A percentile compares a stretch with the other conserved stretches of the same genome.
phyloP scores from a whole-genome alignment of 75 land plant genomes.

The Sequoiadendron giganteum region DNA sequence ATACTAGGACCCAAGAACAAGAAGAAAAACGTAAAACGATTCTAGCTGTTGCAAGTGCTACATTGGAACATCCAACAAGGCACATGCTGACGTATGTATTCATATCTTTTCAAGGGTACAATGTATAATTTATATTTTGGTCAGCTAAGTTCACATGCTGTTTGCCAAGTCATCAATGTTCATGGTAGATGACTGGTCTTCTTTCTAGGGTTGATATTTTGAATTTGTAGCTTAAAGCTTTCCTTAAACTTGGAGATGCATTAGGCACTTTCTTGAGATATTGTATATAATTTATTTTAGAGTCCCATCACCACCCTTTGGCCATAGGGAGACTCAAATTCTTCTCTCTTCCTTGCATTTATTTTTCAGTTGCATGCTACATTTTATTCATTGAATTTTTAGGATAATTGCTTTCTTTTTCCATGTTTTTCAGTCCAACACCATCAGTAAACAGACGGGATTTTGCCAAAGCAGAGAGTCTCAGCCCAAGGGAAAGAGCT shows the following conservation, averaged over 20 bases:
- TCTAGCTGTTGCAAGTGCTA: constrained; percentile 73
- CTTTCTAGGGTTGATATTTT: not conserved
- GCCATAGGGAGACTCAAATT: not conserved
- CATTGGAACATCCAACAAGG: constrained; percentile 41
- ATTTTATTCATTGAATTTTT: not conserved
- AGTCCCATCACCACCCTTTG: not conserved
- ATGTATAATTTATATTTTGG: not conserved
- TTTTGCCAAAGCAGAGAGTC: constrained; percentile 42
- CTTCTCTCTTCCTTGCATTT: no score
- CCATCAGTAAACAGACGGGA: constrained; percentile 19
- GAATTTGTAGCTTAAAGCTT: not conserved
- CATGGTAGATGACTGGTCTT: not conserved
- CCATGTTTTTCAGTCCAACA: constrained; percentile 41
- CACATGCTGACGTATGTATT: constrained; percentile 42
- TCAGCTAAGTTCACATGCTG: not conserved
- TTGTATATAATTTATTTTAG: not conserved
- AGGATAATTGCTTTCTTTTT: not conserved
- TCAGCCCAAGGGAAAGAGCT: constrained; percentile 87
- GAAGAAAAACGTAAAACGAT: constrained; percentile 85
- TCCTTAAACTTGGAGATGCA: not conserved
- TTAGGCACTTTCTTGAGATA: not conserved
- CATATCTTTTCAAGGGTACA: not conserved
- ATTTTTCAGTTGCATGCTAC: not conserved
- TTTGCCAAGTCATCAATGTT: not conserved
- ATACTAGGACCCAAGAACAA: constrained; percentile 75